These are phyloP conservation scores for Mucor velutinosus DNA, from an alignment of 371 early-diverging fungal species.

Conservation along the genomic window DNA sequence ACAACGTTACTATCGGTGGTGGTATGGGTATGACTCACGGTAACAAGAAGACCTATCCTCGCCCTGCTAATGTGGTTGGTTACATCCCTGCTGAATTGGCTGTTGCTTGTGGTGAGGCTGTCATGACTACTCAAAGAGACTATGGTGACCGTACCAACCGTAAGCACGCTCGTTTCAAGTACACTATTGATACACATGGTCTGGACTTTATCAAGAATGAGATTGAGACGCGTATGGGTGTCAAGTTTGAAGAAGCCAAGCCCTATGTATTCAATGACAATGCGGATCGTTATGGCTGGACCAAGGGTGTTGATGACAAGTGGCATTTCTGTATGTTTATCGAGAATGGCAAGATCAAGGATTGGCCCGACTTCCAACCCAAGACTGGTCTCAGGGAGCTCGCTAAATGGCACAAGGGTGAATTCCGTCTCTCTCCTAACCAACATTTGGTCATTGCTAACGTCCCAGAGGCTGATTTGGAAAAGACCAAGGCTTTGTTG, in stretches of 20 bases:
- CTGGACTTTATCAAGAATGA: slow-evolving; percentile 87
- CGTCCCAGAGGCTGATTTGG: slow-evolving; percentile 72
- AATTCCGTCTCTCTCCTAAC: slow-evolving; percentile 90
- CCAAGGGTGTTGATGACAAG: slow-evolving; percentile 65
- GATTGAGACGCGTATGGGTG: slow-evolving; percentile 80
- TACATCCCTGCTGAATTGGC: slow-evolving; percentile 81
- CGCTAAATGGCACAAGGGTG: slow-evolving; percentile 76
- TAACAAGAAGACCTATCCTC: slow-evolving; percentile 94
- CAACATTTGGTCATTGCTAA: slow-evolving; percentile 85
- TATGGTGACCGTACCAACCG: slow-evolving; percentile 95
- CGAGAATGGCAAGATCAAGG: slow-evolving; percentile 91
- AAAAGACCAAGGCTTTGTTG: slow-evolving; percentile 71
- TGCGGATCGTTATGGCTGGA: slow-evolving; percentile 94
- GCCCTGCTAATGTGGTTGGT: slow-evolving; percentile 78
- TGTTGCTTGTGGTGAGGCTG: slow-evolving; percentile 80
- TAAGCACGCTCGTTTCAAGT: slow-evolving; percentile 96
- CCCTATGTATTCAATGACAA: slow-evolving; percentile 83
- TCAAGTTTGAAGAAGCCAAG: slow-evolving; percentile 60
- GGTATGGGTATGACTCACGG: slow-evolving; percentile 98
- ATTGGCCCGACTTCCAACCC: slow-evolving; percentile 75
- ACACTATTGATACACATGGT: slow-evolving; percentile 93
- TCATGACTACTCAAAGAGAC: slow-evolving; percentile 91
- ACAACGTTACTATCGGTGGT: slow-evolving; percentile 93
- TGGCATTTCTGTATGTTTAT: slow-evolving; percentile 91
- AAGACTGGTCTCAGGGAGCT: slow-evolving; percentile 83